phyloP scores from a whole-genome alignment of 176 grass and related monocot genomes.

The Avena eriantha region DNA sequence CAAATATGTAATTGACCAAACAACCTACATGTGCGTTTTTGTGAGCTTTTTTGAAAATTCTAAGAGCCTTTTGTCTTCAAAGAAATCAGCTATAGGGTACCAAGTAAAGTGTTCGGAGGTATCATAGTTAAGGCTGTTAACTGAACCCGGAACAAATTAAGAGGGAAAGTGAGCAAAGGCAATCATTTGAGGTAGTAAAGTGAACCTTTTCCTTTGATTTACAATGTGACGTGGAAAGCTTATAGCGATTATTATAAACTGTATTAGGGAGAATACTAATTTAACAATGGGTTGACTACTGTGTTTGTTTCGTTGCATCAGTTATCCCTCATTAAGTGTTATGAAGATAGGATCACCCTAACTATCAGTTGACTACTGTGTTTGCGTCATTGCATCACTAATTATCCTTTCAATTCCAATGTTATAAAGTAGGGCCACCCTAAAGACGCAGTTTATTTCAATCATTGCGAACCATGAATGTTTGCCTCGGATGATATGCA shows the following conservation, averaged over 20 bases:
- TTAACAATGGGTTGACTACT: not conserved
- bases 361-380: not conserved
- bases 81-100: not conserved
- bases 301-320: not conserved
- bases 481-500: not conserved
- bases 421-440: not conserved
- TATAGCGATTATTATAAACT: not conserved
- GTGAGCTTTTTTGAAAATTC: not conserved
- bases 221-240: not conserved
- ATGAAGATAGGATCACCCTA: not conserved
- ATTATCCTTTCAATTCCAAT: not conserved
- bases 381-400: not conserved
- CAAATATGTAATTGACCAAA: not conserved
- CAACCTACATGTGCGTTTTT: not conserved
- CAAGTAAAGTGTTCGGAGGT: not conserved
- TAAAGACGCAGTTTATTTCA: not conserved
- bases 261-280: not conserved
- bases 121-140: not conserved
- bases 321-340: not conserved
- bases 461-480: not conserved
- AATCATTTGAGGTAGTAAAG: not conserved
- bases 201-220: not conserved
- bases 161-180: not conserved
- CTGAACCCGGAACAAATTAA: not conserved
- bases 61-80: not conserved